Evolutionary conservation across 768 basidiomycete genomes (phyloP).

Genomic region (Collybiopsis luxurians): DNA sequence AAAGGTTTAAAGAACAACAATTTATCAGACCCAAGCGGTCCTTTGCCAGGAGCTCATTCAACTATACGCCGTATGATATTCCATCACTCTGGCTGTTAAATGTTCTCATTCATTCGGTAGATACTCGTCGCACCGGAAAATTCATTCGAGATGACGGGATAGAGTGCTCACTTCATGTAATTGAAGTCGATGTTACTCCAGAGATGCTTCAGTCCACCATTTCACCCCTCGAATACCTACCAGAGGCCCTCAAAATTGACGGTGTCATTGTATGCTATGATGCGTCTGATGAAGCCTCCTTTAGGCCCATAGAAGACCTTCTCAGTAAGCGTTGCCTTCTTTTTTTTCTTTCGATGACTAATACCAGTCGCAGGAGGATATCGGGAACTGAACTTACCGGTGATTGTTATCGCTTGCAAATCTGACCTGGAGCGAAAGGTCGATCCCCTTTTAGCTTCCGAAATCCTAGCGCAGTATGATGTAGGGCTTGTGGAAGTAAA

Average conservation of each 20-base stretch:
- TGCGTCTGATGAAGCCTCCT: slow-evolving; percentile 58
- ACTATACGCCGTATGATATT: slow-evolving; percentile 45
- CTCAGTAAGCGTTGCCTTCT: slow-evolving; percentile 55
- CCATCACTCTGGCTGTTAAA: background rate
- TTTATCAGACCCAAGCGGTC: slow-evolving; percentile 42
- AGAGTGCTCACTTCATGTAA: slow-evolving; percentile 45
- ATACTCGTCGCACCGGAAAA: slow-evolving; percentile 33
- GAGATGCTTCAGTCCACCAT: slow-evolving; percentile 27
- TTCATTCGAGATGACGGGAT: slow-evolving; percentile 31
- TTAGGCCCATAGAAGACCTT: slow-evolving; percentile 61
- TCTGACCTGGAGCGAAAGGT: slow-evolving; percentile 63
- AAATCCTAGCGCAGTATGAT: slow-evolving; percentile 58
- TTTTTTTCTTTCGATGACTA: slow-evolving; percentile 8
- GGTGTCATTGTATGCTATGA: slow-evolving; percentile 89
- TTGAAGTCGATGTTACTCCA: slow-evolving; percentile 51
- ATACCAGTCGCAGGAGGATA: slow-evolving; percentile 46
- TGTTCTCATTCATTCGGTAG: slow-evolving; percentile 17
- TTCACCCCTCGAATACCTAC: slow-evolving; percentile 37
- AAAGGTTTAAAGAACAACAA: slow-evolving; percentile 69
- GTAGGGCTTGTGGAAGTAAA: slow-evolving; percentile 77
- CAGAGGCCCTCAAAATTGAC: slow-evolving; percentile 61
- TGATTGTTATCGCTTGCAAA: slow-evolving; percentile 86
- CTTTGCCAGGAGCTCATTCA: slow-evolving; percentile 24
- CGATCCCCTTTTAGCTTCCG: slow-evolving; percentile 51
- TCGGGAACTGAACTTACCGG: slow-evolving; percentile 53